Conservation (phyloP, 345 rosid species). For the Pugionium cornutum region DNA sequence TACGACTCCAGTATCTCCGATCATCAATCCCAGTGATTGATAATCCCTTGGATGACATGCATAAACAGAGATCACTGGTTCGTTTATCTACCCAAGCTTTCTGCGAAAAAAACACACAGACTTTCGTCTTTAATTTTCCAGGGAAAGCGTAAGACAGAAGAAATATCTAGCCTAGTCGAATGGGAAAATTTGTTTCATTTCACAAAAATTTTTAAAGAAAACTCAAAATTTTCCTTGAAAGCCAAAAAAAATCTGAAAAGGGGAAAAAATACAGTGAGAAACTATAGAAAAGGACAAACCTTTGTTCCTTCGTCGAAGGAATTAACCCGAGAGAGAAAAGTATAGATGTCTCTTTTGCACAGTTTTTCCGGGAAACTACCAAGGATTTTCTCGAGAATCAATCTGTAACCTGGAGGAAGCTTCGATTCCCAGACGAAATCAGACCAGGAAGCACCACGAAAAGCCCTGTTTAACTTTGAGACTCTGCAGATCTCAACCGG, state of each 20-base stretch:
- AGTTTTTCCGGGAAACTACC: constrained; percentile 48
- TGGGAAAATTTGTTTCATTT: neutral
- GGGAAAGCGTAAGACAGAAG: too few relatives aligned
- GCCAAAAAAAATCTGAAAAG: neutral
- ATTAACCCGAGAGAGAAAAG: constrained; percentile 58
- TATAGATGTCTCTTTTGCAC: constrained; percentile 68
- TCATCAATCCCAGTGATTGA: constrained; percentile 84
- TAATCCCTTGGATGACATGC: constrained; percentile 66
- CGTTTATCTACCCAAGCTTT: constrained; percentile 78
- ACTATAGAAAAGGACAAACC: constrained; percentile 46
- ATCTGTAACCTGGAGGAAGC: constrained; percentile 65
- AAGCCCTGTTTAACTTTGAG: constrained; percentile 70
- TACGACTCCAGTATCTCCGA: constrained; percentile 18
- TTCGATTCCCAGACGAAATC: constrained; percentile 42
- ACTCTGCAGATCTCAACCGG: constrained; percentile 83
- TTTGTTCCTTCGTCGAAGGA: constrained; percentile 71
- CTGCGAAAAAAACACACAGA: constrained; percentile 43
- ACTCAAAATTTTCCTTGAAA: constrained; percentile 2
- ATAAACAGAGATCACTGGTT: constrained; percentile 67
- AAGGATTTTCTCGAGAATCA: constrained; percentile 53
- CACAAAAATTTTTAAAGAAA: neutral
- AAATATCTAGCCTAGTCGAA: too few relatives aligned
- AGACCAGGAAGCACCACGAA: constrained; percentile 89
- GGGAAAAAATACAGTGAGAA: neutral
- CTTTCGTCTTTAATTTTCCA: neutral